Conservation (phyloP, 2,329 filamentous ascomycete species). For the Cryphonectria parasitica region DNA sequence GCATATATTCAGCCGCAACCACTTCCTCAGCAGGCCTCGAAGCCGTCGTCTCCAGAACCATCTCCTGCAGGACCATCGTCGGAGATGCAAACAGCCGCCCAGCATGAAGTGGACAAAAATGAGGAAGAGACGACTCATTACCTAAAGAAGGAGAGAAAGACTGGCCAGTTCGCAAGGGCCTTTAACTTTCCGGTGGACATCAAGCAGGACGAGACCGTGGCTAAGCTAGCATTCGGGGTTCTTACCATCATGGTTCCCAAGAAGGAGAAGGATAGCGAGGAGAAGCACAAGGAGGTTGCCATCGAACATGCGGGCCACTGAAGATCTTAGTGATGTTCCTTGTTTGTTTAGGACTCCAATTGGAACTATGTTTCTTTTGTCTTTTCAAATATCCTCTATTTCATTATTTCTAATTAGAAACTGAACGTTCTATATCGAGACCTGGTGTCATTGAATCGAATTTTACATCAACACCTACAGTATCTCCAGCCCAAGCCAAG, state of each 20-base stretch:
- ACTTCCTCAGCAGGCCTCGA: not conserved
- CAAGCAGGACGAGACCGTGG: slow-evolving; percentile 12
- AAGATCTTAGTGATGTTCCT: too few relatives aligned
- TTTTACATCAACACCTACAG: too few relatives aligned
- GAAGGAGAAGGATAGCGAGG: slow-evolving; percentile 11
- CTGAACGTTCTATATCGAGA: not conserved
- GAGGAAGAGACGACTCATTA: not conserved
- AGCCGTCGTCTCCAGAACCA: not conserved
- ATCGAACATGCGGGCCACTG: slow-evolving; percentile 19
- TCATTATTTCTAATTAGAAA: not conserved
- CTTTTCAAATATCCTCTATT: not conserved
- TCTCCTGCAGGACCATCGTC: not conserved
- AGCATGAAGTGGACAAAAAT: not conserved
- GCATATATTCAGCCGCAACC: slow-evolving; percentile 1
- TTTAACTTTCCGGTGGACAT: slow-evolving; percentile 13
- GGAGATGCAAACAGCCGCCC: not conserved
- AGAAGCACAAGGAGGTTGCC: slow-evolving; percentile 5
- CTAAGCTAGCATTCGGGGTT: slow-evolving; percentile 12
- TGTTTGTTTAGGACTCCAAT: not conserved
- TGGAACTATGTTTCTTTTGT: not conserved
- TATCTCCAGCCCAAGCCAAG: too few relatives aligned
- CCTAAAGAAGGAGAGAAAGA: slow-evolving; percentile 14
- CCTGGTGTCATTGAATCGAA: too few relatives aligned
- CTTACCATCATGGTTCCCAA: slow-evolving; percentile 11
- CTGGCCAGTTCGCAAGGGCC: slow-evolving; percentile 2